phyloP scores from a whole-genome alignment of 768 basidiomycete species.

The Butyriboletus loyo region DNA sequence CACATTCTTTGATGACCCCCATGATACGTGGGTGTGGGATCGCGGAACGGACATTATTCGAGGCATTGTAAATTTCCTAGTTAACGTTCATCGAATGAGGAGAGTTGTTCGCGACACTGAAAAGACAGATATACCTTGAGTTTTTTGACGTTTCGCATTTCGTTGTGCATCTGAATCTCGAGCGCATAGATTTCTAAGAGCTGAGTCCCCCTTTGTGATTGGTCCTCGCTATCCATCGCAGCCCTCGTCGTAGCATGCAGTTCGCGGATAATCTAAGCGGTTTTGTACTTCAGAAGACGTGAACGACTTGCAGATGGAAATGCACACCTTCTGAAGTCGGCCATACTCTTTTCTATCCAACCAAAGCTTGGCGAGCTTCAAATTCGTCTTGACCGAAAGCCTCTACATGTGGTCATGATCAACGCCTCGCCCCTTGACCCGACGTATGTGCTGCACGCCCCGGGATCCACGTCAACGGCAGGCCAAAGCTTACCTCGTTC shows the following conservation, averaged over 20 bases:
- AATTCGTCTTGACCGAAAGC: slow-evolving; percentile 90
- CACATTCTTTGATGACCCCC: slow-evolving; percentile 99
- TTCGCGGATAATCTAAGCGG: slow-evolving; percentile 67
- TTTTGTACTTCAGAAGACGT: background rate
- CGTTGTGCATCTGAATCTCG: slow-evolving; percentile 99
- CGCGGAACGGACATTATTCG: slow-evolving; percentile 87
- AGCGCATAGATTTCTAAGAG: slow-evolving; percentile 96
- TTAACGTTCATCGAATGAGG: slow-evolving; percentile 2
- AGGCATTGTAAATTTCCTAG: slow-evolving; percentile 96
- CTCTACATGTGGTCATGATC: slow-evolving; percentile 47
- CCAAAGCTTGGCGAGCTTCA: slow-evolving; percentile 98
- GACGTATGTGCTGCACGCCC: background rate
- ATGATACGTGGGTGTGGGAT: slow-evolving; percentile 98
- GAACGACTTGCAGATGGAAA: background rate
- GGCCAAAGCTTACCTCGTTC: slow-evolving; percentile 72
- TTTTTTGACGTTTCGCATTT: slow-evolving; percentile 93
- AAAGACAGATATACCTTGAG: slow-evolving; percentile 59
- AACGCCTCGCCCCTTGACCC: background rate
- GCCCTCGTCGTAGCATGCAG: slow-evolving; percentile 64
- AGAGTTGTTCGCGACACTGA: background rate
- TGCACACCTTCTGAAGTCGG: slow-evolving; percentile 71
- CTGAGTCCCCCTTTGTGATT: slow-evolving; percentile 92
- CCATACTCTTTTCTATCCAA: slow-evolving; percentile 89
- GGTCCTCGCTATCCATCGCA: slow-evolving; percentile 65
- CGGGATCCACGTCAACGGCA: background rate